Evolutionary conservation across 495 filamentous ascomycete species (phyloP).

Genomic region (Neohortaea acidophila): DNA sequence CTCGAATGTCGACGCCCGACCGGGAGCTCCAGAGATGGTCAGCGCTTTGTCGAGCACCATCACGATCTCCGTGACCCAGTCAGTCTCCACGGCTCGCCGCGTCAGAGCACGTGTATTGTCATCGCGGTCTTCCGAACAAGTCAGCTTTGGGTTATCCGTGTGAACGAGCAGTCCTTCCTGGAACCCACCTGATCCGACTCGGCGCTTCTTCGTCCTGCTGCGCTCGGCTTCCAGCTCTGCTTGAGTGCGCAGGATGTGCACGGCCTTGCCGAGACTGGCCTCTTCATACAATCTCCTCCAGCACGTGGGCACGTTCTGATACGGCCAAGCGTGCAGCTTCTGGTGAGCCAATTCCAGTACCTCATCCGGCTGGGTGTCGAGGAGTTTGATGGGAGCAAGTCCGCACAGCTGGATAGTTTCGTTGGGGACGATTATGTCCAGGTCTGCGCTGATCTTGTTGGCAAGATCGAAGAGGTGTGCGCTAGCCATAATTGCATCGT

Average conservation of each 20-base stretch:
- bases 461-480: neutral
- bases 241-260: neutral
- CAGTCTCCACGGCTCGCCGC: conserved; percentile 1
- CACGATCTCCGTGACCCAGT: conserved; percentile 36
- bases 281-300: conserved; percentile 20
- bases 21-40: conserved; percentile 63
- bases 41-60: conserved; percentile 59
- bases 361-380: conserved; percentile 8
- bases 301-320: conserved; percentile 12
- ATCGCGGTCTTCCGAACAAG: too few relatives aligned
- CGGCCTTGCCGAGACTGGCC: conserved; percentile 13
- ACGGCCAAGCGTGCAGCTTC: conserved; percentile 17
- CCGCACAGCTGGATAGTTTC: conserved; percentile 14
- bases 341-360: conserved; percentile 15
- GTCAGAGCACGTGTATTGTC: too few relatives aligned
- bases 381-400: conserved; percentile 3
- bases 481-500: neutral
- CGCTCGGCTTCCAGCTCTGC: neutral
- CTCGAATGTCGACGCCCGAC: conserved; percentile 48
- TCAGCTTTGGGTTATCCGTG: too few relatives aligned
- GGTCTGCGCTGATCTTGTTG: neutral
- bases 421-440: neutral
- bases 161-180: neutral
- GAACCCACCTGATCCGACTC: neutral
- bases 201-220: neutral